Evolutionary conservation across 1,139 yeast genomes (phyloP).

Genomic region (Kodamaea suecica): DNA sequence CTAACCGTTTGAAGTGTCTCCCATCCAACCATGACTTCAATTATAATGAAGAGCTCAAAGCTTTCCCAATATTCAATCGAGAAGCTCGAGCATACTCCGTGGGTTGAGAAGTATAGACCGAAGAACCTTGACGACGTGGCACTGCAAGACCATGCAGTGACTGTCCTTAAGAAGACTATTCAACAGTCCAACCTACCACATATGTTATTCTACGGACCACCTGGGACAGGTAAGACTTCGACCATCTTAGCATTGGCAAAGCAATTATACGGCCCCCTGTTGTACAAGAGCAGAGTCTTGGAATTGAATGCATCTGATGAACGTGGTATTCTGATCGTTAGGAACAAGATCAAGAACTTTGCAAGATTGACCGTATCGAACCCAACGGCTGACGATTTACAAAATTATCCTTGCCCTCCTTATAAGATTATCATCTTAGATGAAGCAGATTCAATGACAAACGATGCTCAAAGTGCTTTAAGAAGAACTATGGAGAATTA

Average conservation of each 20-base stretch:
- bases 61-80: constrained; percentile 39
- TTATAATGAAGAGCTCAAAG: constrained; percentile 17
- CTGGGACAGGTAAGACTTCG: constrained; percentile 96
- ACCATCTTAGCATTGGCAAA: constrained; percentile 86
- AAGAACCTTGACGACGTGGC: constrained; percentile 79
- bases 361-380: constrained; percentile 85
- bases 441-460: constrained; percentile 99
- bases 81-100: constrained; percentile 56
- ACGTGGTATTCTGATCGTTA: constrained; percentile 89
- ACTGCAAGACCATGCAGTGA: constrained; percentile 88
- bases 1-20: too few species aligned
- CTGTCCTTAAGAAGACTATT: constrained; percentile 76
- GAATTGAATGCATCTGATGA: constrained; percentile 97
- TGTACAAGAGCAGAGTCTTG: constrained; percentile 73
- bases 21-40: constrained; percentile 15
- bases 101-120: constrained; percentile 87
- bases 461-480: constrained; percentile 93
- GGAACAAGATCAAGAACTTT: constrained; percentile 89
- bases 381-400: constrained; percentile 64
- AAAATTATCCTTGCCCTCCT: constrained; percentile 89
- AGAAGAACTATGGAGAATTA: constrained; percentile 97
- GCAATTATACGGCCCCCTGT: constrained; percentile 70
- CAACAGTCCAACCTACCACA: constrained; percentile 86
- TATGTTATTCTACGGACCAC: constrained; percentile 95
- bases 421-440: constrained; percentile 83